Base-by-base conservation (phyloP, 2,329 filamentous ascomycete species). In the Botrytis fragariae region DNA sequence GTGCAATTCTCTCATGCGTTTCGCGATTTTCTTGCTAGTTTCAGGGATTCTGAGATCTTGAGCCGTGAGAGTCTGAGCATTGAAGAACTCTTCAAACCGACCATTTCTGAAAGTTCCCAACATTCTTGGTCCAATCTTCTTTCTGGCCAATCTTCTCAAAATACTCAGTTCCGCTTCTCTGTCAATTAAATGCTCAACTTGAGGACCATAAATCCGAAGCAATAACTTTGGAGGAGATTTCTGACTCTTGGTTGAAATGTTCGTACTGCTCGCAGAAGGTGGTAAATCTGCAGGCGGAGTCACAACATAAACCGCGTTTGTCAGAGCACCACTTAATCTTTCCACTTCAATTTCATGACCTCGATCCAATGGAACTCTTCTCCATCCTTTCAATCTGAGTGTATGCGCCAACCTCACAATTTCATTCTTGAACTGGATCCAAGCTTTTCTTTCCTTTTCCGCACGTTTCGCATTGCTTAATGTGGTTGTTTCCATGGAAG, bases 261-360 rank as follows among this genome's bases (percentile, higher is more conserved):
- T 78, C 39, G 76, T 81, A 72, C 79, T 76, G 12, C 60, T 71
- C 29, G 60, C 39, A 32, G 72, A 71, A 1, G 81, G 81, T 62
- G 82, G 79, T 18, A 94, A 77, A 51, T 92, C 86, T 57, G 88
- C 84, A 0, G 95, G 95, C 2, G 95, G 95, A 1, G 90, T 92
- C 35, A 98, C 94, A 69, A 97, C 94, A 80, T 98, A 99, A 51
- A 99, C 95, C 18, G 95, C 94, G 81, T 99, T 99, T 32, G 96
- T 99, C 77, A 99, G 84, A 14, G 96, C 96, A 74, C 96, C 96
- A 81, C 95, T 98, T 42, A 97, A 85, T 68, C 93, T 88, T 82
- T 93, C 88, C 9, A 96, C 91, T 2, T 87, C 87, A 75, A 96
- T 90, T 54, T 85, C 86, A 69, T 89, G 88, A 76, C 92, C 92